Evolutionary conservation across 768 basidiomycete genomes (phyloP), one percentile per base, ranked within the genome.

Genomic region (Boletus pseudopeckii): DNA sequence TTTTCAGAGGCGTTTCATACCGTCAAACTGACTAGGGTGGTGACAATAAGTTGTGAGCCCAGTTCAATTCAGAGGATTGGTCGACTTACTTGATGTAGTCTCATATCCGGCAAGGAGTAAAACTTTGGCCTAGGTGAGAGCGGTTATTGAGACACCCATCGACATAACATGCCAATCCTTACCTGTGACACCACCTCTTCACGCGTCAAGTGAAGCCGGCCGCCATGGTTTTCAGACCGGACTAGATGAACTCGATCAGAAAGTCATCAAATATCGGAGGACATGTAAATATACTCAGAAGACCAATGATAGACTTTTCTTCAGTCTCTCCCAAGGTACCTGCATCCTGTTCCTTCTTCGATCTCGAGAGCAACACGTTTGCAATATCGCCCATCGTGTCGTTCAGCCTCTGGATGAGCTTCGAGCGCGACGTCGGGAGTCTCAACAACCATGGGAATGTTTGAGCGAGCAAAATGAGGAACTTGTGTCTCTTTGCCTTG

Each of bases 131-230:
- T 69, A 15, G 11, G 20, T 34, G n/a, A 44, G 7, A 40, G 28
- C 2, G 7, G 13, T 40, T 15, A 54, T 32, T 24, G 13, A 32
- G 8, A 42, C 9, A 13, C 28, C 15, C 9, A 28, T 38, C 9
- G 4, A 40, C 4, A 10, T 7, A 18, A 14, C 0, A 34, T n/a
- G 33, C 45, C 17, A 5, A 48, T 17, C 5, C 47, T 7, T 40
- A 72, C 69, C 55, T 72, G 72, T 15, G 64, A 65, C 10, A 71
- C 61, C 7, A 79, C 71, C 55, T 80, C 78, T 36, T 79, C 77
- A 14, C 65, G 60, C 1, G 71, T 66, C 64, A 78, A 64, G 46
- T 60, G 61, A 8, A 74, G 54, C 37, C 67, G 65, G 0, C 66
- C 49, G 3, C 55, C 62, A 18, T 66, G 48, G 18, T 44, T 58